Conservation (phyloP, 1,284 basidiomycete species). For the Puccinia coronata region DNA sequence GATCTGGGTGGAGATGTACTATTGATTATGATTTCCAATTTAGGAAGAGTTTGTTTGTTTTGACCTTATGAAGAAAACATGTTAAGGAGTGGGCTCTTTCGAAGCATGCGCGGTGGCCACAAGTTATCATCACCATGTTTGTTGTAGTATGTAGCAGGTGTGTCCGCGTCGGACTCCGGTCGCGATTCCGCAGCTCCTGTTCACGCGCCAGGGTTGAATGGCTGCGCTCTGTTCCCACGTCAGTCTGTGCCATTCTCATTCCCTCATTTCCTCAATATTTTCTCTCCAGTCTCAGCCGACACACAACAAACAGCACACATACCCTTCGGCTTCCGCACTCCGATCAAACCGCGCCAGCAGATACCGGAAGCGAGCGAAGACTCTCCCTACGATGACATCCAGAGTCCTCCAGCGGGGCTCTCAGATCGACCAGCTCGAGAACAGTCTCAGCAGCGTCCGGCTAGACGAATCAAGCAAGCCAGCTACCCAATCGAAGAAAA, state of each 20-base stretch:
- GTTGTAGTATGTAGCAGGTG: too few species aligned
- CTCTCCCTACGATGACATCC: slow-evolving; percentile 26
- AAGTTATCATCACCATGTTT: too few species aligned
- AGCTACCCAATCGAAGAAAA: slow-evolving; percentile 18
- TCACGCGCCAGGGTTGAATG: too few species aligned
- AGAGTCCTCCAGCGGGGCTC: slow-evolving; percentile 40
- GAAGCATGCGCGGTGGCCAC: too few species aligned
- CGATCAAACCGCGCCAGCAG: too few species aligned
- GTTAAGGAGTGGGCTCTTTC: too few species aligned
- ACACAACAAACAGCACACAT: too few species aligned
- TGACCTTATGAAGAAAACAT: too few species aligned
- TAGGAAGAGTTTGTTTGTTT: too few species aligned
- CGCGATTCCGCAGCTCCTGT: not conserved
- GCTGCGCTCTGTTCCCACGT: too few species aligned
- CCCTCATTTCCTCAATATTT: not conserved
- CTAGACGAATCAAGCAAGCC: slow-evolving; percentile 34
- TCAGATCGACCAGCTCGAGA: slow-evolving; percentile 45
- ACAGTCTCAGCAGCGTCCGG: slow-evolving; percentile 37
- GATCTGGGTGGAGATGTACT: too few species aligned
- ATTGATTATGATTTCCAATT: too few species aligned
- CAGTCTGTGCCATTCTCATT: not conserved
- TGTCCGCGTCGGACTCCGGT: not conserved
- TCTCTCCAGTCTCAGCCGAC: not conserved
- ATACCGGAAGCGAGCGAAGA: not conserved
- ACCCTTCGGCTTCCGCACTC: not conserved